These are phyloP conservation scores for Alloteropsis semialata DNA, from an alignment of 176 grass and related monocot genomes.

Conservation along the genomic window DNA sequence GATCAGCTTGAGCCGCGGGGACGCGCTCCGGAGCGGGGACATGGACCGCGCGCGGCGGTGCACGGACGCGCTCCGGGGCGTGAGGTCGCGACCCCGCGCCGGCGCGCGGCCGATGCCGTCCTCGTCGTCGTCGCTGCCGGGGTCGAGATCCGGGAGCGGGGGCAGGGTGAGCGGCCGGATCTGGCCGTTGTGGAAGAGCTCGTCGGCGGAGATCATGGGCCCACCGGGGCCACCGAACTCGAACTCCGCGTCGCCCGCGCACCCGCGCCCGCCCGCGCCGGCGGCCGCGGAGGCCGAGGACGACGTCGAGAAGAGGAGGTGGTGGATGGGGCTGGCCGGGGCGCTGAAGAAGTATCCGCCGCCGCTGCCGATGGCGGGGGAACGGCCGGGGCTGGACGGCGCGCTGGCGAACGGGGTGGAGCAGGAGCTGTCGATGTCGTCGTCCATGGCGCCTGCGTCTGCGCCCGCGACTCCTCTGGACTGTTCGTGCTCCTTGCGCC, in stretches of 20 bases:
- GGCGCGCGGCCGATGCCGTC: not conserved
- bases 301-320: conserved; percentile 57
- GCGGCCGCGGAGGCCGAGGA: conserved; percentile 6
- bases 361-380: conserved; percentile 17
- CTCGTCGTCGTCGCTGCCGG: conserved; percentile 44
- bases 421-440: conserved; percentile 70
- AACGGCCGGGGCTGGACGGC: conserved; percentile 61
- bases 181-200: conserved; percentile 95
- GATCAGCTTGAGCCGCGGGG: conserved; percentile 54
- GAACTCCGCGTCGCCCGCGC: conserved; percentile 57
- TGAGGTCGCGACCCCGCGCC: conserved; percentile 50
- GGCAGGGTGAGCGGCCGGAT: conserved; percentile 86
- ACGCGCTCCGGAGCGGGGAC: conserved; percentile 75
- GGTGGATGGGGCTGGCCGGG: conserved; percentile 95
- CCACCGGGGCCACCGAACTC: conserved; percentile 61
- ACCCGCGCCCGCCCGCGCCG: not conserved
- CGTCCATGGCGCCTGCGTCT: conserved; percentile 38
- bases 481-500: not conserved
- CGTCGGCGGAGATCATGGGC: conserved; percentile 90
- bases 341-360: conserved; percentile 93
- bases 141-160: conserved; percentile 59
- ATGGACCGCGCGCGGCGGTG: conserved; percentile 83
- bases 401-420: conserved; percentile 76
- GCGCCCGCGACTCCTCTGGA: not conserved
- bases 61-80: conserved; percentile 60